phyloP scores from a whole-genome alignment of 2,329 filamentous ascomycete species.

The Dothistroma pini region DNA sequence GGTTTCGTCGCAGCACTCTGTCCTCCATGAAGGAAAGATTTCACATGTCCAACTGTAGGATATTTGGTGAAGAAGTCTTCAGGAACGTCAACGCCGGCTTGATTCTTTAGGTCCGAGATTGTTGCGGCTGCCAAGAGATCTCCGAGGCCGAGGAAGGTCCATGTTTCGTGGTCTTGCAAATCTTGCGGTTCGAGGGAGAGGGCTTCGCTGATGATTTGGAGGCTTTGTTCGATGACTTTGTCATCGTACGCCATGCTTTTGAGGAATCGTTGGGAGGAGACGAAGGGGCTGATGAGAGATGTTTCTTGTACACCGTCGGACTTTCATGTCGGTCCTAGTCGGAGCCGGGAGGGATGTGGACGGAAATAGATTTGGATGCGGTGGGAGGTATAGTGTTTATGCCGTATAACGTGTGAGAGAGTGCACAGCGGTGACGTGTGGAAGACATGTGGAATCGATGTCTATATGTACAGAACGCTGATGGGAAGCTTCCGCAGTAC shows the following conservation, averaged over 20 bases:
- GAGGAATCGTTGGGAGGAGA: background rate
- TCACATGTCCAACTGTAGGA: conserved; percentile 28
- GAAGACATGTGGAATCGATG: no score
- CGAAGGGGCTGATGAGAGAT: background rate
- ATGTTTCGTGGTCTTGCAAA: conserved; percentile 31
- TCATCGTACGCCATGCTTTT: conserved; percentile 21
- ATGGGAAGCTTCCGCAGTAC: no score
- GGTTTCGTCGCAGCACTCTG: background rate
- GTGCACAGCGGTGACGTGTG: no score
- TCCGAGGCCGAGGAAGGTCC: conserved; percentile 31
- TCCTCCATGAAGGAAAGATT: conserved; percentile 17
- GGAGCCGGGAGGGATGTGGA: background rate
- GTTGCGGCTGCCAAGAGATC: conserved; percentile 30
- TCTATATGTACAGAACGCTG: no score
- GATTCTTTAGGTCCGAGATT: conserved; percentile 27
- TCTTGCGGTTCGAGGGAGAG: conserved; percentile 29
- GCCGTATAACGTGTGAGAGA: background rate
- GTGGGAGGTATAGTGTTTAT: background rate
- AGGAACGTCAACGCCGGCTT: conserved; percentile 22
- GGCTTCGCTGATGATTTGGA: conserved; percentile 32
- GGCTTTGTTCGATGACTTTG: conserved; percentile 15
- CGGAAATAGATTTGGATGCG: background rate
- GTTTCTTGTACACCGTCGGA: background rate
- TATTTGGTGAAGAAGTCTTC: conserved; percentile 26
- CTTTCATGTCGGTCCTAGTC: background rate